Percentiles rank a stretch among this genome's conserved stretches.
Evolutionary conservation across 164 flowering plant genomes (phyloP).

Genomic region (Stephania japonica): DNA sequence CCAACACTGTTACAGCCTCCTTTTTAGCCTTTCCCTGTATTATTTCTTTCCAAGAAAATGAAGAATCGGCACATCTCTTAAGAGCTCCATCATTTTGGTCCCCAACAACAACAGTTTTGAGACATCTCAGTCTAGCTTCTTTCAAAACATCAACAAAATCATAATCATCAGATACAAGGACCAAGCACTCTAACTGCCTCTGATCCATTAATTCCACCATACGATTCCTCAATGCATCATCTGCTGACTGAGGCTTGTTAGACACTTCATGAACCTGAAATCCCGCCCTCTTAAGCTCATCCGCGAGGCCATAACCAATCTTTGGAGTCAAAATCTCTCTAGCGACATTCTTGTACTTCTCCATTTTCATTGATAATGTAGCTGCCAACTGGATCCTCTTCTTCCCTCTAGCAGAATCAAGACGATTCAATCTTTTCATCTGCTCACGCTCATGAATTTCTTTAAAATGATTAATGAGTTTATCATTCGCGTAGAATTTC

Average conservation of each 20-base stretch:
- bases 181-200: conserved; percentile 46
- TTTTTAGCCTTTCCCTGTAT: conserved; percentile 73
- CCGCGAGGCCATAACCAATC: conserved; percentile 67
- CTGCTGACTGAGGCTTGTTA: conserved; percentile 70
- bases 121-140: conserved; percentile 67
- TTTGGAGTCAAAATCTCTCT: conserved; percentile 58
- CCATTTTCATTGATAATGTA: conserved; percentile 76
- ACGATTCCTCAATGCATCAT: conserved; percentile 54
- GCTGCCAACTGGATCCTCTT: conserved; percentile 59
- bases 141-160: conserved; percentile 60
- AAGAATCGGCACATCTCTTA: conserved; percentile 69
- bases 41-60: conserved; percentile 73
- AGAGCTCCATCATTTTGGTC: conserved; percentile 56
- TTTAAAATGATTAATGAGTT: conserved; percentile 66
- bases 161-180: conserved; percentile 84
- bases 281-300: conserved; percentile 78
- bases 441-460: conserved; percentile 78
- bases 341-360: conserved; percentile 62
- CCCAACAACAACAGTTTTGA: conserved; percentile 84
- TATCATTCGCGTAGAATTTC: conserved; percentile 55
- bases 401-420: conserved; percentile 64
- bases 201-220: conserved; percentile 75
- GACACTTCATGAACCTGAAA: conserved; percentile 56
- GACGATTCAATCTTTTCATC: conserved; percentile 53
- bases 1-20: conserved; percentile 56